These are phyloP conservation scores for Russula abietina DNA, from an alignment of 768 basidiomycete genomes.

Conservation along the genomic window DNA sequence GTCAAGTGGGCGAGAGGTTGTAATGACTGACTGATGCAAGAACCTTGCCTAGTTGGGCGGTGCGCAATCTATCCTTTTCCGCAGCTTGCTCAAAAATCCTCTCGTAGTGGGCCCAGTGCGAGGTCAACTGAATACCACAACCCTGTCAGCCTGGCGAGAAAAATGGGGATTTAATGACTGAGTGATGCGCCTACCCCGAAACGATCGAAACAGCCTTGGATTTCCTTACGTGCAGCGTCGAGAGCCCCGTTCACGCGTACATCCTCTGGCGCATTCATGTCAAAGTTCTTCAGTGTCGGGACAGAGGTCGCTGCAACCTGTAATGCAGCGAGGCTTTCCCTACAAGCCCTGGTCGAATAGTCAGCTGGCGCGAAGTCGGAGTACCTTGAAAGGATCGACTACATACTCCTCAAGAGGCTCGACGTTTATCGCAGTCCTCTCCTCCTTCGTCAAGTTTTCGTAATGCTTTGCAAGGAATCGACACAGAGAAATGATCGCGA, in stretches of 20 bases:
- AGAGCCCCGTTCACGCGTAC: not conserved
- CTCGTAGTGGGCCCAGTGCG: conserved; percentile 17
- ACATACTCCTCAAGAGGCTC: conserved; percentile 20
- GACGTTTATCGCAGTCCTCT: conserved; percentile 16
- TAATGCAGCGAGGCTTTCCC: conserved; percentile 9
- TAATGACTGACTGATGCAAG: conserved; percentile 14
- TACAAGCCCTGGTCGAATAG: conserved; percentile 5
- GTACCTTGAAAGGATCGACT: not conserved
- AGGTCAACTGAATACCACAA: not conserved
- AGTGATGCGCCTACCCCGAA: conserved; percentile 12
- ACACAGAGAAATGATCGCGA: conserved; percentile 19
- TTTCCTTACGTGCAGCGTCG: conserved; percentile 6
- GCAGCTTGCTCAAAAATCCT: conserved; percentile 15
- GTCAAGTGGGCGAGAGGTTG: not conserved
- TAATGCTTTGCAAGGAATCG: conserved; percentile 21
- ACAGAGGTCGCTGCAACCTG: conserved; percentile 8
- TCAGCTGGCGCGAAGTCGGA: not conserved
- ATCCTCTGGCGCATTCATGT: conserved; percentile 15
- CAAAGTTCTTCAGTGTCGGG: not conserved
- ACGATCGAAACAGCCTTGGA: conserved; percentile 12
- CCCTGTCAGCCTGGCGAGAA: not conserved
- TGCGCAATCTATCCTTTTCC: conserved; percentile 20
- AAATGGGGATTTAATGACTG: not conserved
- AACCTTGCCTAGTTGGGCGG: conserved; percentile 8
- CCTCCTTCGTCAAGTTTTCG: conserved; percentile 8